Evolutionary conservation across 768 basidiomycete genomes (phyloP).

Genomic region (Termitomyces sp.): DNA sequence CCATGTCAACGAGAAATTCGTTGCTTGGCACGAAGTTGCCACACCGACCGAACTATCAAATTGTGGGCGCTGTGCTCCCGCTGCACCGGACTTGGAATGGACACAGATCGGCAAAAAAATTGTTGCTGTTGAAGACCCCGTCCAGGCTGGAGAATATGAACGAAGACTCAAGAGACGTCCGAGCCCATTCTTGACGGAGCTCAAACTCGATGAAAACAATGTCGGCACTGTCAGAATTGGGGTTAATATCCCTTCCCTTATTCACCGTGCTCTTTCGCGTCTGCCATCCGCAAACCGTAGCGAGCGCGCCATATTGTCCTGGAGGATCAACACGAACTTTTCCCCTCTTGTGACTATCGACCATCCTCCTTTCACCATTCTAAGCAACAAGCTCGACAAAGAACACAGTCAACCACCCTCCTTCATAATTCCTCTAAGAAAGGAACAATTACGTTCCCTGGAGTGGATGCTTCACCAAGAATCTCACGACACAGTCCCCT

Average conservation of each 20-base stretch:
- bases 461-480: conserved; percentile 92
- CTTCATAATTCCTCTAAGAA: conserved; percentile 70
- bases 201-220: conserved; percentile 58
- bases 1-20: conserved; percentile 60
- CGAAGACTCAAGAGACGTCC: conserved; percentile 84
- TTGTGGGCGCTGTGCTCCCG: conserved; percentile 83
- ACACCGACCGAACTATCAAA: conserved; percentile 38
- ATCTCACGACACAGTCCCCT: conserved; percentile 54
- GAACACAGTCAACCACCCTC: conserved; percentile 73
- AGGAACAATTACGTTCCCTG: conserved; percentile 85
- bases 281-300: conserved; percentile 57
- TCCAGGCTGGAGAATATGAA: conserved; percentile 87
- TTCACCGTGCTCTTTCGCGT: conserved; percentile 81
- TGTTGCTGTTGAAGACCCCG: conserved; percentile 74
- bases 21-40: conserved; percentile 60
- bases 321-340: conserved; percentile 81
- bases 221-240: conserved; percentile 76
- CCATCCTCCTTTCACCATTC: conserved; percentile 61
- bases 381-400: conserved; percentile 71
- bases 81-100: conserved; percentile 75
- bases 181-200: conserved; percentile 80
- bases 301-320: conserved; percentile 52
- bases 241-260: conserved; percentile 80
- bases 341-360: conserved; percentile 54
- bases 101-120: conserved; percentile 54